phyloP scores from a whole-genome alignment of 2,329 filamentous ascomycete genomes.

The Apiospora saccharicola region DNA sequence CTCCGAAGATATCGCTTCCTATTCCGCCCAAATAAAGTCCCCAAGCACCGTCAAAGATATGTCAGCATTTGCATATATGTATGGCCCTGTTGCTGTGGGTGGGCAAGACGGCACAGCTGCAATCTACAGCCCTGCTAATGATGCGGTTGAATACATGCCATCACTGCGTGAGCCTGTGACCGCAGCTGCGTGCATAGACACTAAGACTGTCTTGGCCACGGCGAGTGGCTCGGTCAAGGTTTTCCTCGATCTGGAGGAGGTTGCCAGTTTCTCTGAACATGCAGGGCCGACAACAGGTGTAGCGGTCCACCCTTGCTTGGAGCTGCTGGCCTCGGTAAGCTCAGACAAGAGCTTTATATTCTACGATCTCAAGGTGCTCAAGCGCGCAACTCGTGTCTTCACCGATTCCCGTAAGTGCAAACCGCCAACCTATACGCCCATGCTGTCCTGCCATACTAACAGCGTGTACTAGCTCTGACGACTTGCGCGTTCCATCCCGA shows the following conservation, averaged over 20 bases:
- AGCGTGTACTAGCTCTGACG: constrained; percentile 66
- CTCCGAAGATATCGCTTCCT: constrained; percentile 68
- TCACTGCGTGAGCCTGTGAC: constrained; percentile 74
- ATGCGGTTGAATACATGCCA: constrained; percentile 72
- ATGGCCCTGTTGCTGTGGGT: constrained; percentile 75
- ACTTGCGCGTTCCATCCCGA: constrained; percentile 92
- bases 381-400: constrained; percentile 79
- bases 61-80: constrained; percentile 58
- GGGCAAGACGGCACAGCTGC: constrained; percentile 77
- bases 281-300: constrained; percentile 81
- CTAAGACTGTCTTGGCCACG: constrained; percentile 76
- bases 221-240: constrained; percentile 81
- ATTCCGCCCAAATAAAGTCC: constrained; percentile 54
- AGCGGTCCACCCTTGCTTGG: constrained; percentile 81
- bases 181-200: constrained; percentile 67
- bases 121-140: constrained; percentile 76
- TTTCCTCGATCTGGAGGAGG: constrained; percentile 70
- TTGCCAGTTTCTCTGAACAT: constrained; percentile 78
- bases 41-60: constrained; percentile 56
- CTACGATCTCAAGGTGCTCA: constrained; percentile 76
- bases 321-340: constrained; percentile 86
- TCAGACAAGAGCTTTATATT: constrained; percentile 92
- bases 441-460: not conserved
- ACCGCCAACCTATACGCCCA: not conserved
- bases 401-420: constrained; percentile 75